A percentile compares a stretch with the other conserved stretches of the same genome.
Conservation (phyloP, 495 filamentous ascomycete species). For the Aspergillus olivimuriae region DNA sequence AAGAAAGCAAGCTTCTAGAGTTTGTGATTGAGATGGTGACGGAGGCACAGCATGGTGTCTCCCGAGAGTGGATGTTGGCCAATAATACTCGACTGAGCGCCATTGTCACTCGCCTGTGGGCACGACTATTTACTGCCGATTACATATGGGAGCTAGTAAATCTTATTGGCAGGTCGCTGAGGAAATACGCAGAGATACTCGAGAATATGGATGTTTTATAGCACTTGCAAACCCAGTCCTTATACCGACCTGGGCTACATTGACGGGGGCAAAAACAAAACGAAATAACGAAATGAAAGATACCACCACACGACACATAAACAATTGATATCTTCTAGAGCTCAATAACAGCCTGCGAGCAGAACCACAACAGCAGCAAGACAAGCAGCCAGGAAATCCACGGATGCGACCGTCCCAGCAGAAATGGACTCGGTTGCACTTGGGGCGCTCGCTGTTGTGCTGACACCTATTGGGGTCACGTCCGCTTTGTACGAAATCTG, state of each 20-base stretch:
- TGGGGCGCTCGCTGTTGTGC: neutral
- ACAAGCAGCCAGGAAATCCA: neutral
- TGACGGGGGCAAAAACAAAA: no score
- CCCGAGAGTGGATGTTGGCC: conserved; percentile 41
- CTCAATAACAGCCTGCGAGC: neutral
- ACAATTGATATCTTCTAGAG: neutral
- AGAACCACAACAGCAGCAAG: neutral
- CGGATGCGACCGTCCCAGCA: neutral
- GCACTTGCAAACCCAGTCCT: no score
- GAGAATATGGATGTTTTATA: conserved; percentile 23
- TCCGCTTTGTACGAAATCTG: neutral
- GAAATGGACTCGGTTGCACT: neutral
- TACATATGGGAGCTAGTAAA: conserved; percentile 64
- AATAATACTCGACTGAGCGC: conserved; percentile 56
- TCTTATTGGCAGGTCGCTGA: conserved; percentile 55
- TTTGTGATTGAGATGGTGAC: conserved; percentile 62
- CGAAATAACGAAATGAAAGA: no score
- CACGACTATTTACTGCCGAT: conserved; percentile 59
- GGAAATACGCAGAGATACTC: conserved; percentile 58
- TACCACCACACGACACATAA: no score
- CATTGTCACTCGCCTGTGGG: conserved; percentile 60
- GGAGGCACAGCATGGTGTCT: conserved; percentile 53
- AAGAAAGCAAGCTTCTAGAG: conserved; percentile 54
- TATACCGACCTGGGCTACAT: no score
- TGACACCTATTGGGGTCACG: neutral